Evolutionary conservation across 148 eudicot genomes (phyloP), one percentile per base, ranked within the genome.

Genomic region (Bassia scoparia): DNA sequence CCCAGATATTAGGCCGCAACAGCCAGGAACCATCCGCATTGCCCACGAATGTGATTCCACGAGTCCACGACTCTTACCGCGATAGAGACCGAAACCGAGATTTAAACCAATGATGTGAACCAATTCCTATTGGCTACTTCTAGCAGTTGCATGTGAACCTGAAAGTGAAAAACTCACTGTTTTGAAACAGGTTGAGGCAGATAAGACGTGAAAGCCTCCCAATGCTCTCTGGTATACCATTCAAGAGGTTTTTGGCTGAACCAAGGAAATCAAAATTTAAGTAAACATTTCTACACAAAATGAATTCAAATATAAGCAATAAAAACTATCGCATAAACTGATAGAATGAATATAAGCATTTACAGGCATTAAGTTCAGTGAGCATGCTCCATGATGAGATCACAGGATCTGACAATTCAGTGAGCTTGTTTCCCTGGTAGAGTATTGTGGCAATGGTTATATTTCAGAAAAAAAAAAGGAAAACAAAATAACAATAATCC

Each of bases 331-430:
- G 43, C 17, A 73, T 56, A 55, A 67, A 53, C 8, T 7, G 20
- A 29, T 4, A 27, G 7, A 16, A 54, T 10, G 30, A 54, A 63
- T 16, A 53, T 18, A 65, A 67, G 20, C 8, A 54, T 30, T 74
- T 76, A 92, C 99, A 84, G 44, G 99, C 96, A 84, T 88, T 96
- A 72, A 96, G 79, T 79, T 96, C 99, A 49, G 85, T 86, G 66
- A 96, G 92, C 90, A 82, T 70, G 78, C 80, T 85, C 87, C 97
- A 96, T 48, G 97, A 86, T 48, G 90, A 90, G 76, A 92, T 72
- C 74, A 87, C 23, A 64, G 85, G 84, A 64, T 87, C 89, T 27
- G 90, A 71, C 33, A 96, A 75, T 49, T 70, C n/a, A 52, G 79
- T 79, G 37, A 96, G 83, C 89, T 90, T 92, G 80, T 96, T 96